Conservation (phyloP, 352 stramenopile genomes). For the Phytopythium chamaehyphon region DNA sequence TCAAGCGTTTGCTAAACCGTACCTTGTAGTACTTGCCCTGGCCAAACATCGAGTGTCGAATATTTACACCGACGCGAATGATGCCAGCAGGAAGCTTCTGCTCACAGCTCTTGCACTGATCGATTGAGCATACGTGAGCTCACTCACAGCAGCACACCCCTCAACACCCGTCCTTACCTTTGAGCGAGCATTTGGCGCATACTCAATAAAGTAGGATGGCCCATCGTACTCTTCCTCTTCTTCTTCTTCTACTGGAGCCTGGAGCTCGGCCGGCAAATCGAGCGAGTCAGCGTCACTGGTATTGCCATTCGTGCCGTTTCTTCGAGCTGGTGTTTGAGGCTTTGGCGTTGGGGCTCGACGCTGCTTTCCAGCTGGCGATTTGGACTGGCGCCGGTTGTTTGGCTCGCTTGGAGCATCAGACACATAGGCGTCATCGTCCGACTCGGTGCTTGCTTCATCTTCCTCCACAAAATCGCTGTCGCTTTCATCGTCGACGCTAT, state of each 20-base stretch:
- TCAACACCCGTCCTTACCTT: slow-evolving; percentile 29
- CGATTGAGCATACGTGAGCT: slow-evolving; percentile 3
- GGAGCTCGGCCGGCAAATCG: slow-evolving; percentile 13
- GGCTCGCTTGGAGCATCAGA: slow-evolving; percentile 6
- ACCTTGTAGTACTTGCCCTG: slow-evolving; percentile 83
- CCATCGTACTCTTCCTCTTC: slow-evolving; percentile 41
- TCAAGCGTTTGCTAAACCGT: slow-evolving; percentile 1
- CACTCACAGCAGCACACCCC: not conserved
- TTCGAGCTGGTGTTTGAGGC: not conserved
- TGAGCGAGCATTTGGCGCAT: slow-evolving; percentile 46
- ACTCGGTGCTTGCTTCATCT: slow-evolving; percentile 26
- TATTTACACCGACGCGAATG: slow-evolving; percentile 50
- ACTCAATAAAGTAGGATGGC: slow-evolving; percentile 65
- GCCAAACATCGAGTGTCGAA: slow-evolving; percentile 80
- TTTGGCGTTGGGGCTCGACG: slow-evolving; percentile 7
- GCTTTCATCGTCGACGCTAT: slow-evolving; percentile 27
- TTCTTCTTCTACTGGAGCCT: slow-evolving; percentile 14
- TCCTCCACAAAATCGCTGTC: slow-evolving; percentile 54
- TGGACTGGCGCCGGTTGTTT: slow-evolving; percentile 10
- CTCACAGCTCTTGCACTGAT: slow-evolving; percentile 78
- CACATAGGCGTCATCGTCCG: slow-evolving; percentile 22
- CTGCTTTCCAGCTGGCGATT: slow-evolving; percentile 3
- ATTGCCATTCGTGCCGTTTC: slow-evolving; percentile 4
- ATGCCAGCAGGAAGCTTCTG: slow-evolving; percentile 37
- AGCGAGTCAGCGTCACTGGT: slow-evolving; percentile 34